These are phyloP conservation scores for Diplodia mutila DNA, from an alignment of 2,329 filamentous ascomycete genomes.

Conservation along the genomic window DNA sequence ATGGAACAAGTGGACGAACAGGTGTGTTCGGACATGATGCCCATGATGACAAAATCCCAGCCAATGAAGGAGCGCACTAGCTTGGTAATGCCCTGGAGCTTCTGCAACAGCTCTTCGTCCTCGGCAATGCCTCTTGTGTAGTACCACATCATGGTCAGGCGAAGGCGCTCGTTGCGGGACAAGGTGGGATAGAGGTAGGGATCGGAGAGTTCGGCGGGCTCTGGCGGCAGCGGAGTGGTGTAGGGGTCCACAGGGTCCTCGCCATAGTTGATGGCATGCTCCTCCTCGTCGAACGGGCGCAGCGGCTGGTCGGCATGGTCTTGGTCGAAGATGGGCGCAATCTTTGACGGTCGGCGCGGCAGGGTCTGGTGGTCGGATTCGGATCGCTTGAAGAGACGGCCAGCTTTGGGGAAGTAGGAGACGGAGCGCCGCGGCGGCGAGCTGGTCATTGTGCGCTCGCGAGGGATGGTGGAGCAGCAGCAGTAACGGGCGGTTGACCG, in stretches of 20 bases:
- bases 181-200: conserved; percentile 43
- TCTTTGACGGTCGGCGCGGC: conserved; percentile 16
- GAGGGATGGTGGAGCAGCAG: not conserved
- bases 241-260: not conserved
- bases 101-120: conserved; percentile 47
- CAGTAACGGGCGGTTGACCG: not conserved
- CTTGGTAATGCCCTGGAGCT: conserved; percentile 49
- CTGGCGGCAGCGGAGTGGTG: conserved; percentile 30
- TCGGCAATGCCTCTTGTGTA: conserved; percentile 47
- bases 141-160: conserved; percentile 50
- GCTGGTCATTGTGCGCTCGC: not conserved
- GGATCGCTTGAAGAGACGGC: not conserved
- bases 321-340: conserved; percentile 27
- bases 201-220: conserved; percentile 31
- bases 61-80: conserved; percentile 48
- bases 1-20: conserved; percentile 28
- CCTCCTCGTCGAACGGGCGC: conserved; percentile 15
- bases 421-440: not conserved
- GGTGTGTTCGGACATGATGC: conserved; percentile 49
- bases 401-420: conserved; percentile 28
- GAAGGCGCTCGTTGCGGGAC: conserved; percentile 42
- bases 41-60: conserved; percentile 53
- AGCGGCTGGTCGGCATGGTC: conserved; percentile 16
- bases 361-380: not conserved
- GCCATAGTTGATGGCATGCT: conserved; percentile 12